A percentile compares a stretch with the other conserved stretches of the same genome.
Evolutionary conservation across 129 eudicot species (phyloP).

Genomic region (Lactuca sativa): DNA sequence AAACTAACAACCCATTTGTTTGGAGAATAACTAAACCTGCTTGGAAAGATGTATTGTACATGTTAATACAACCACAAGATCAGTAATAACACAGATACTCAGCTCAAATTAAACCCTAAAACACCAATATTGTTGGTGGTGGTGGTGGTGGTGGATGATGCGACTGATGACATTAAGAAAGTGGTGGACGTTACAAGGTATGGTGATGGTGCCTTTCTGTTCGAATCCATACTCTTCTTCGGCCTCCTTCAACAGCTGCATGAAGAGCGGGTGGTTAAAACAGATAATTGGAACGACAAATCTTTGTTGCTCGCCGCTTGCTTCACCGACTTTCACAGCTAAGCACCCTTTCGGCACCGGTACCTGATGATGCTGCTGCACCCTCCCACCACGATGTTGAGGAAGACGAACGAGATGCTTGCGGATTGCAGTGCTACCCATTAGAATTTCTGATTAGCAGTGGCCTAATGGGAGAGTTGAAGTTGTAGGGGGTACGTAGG

Average conservation of each 20-base stretch:
- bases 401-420: constrained; percentile 26
- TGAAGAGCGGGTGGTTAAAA: constrained; percentile 55
- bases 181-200: constrained; percentile 56
- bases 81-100: background rate
- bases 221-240: constrained; percentile 69
- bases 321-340: constrained; percentile 58
- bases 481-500: background rate
- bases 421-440: constrained; percentile 23
- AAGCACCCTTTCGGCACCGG: constrained; percentile 59
- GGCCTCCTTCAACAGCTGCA: constrained; percentile 52
- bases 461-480: background rate
- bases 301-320: constrained; percentile 46
- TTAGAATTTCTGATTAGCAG: background rate
- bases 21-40: background rate
- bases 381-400: constrained; percentile 15
- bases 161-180: constrained; percentile 36
- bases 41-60: background rate
- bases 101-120: constrained; percentile 44
- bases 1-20: background rate
- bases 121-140: constrained; percentile 40
- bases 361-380: background rate
- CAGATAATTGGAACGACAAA: constrained; percentile 54
- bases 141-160: constrained; percentile 32
- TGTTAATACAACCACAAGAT: background rate
- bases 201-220: constrained; percentile 58